Evolutionary conservation across 306 rosid species (phyloP).

Genomic region (Lagenaria siceraria): DNA sequence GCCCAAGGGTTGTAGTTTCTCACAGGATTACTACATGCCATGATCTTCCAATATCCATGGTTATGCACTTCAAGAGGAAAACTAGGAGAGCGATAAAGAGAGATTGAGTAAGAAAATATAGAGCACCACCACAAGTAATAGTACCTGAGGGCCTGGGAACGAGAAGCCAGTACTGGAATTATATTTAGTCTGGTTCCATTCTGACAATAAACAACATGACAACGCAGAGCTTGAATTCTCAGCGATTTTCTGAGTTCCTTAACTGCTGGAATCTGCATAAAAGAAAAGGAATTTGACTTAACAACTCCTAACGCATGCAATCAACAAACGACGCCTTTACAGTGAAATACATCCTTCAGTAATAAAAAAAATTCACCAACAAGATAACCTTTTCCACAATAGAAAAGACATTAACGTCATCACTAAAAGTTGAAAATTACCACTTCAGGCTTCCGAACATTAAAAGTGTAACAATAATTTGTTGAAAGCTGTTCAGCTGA

Average conservation of each 20-base stretch:
- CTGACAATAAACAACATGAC: conserved; percentile 88
- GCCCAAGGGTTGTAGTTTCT: neutral
- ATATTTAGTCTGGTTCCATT: conserved; percentile 77
- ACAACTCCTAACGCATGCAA: neutral
- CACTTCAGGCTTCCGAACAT: conserved; percentile 55
- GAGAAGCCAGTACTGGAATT: conserved; percentile 94
- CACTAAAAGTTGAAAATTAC: conserved; percentile 27
- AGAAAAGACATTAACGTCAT: neutral
- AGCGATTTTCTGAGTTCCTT: conserved; percentile 76
- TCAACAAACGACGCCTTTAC: neutral
- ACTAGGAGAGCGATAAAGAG: neutral
- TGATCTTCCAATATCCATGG: conserved; percentile 1
- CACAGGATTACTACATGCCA: neutral
- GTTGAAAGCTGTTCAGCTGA: conserved; percentile 83
- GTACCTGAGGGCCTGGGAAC: conserved; percentile 97
- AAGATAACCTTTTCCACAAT: neutral
- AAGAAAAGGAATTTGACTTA: neutral
- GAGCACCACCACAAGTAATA: neutral
- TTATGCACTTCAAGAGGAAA: neutral
- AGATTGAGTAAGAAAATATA: neutral
- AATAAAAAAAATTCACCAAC: neutral
- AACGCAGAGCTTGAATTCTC: conserved; percentile 94
- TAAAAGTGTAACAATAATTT: conserved; percentile 84
- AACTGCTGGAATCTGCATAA: conserved; percentile 59
- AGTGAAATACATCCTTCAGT: neutral